These are phyloP conservation scores for Thalassiosira mediterranea DNA, from an alignment of 352 stramenopile species.

Conservation along the genomic window DNA sequence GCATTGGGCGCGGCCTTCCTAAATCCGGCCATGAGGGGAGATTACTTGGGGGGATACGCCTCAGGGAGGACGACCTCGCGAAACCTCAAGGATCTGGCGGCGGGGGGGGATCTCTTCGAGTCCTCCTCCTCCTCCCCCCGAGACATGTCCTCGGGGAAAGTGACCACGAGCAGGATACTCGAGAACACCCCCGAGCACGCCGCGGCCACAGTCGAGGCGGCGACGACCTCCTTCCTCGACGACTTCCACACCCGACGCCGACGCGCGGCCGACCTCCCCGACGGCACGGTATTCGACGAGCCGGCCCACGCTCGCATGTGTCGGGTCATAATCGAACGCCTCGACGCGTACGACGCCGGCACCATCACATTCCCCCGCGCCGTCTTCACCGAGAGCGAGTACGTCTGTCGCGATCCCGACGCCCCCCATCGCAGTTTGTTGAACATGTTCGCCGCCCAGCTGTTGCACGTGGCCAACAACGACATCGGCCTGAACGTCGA, in stretches of 20 bases:
- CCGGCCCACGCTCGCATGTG: conserved; percentile 47
- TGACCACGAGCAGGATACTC: background rate
- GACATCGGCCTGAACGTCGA: conserved; percentile 33
- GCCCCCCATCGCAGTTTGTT: conserved; percentile 35
- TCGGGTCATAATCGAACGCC: conserved; percentile 29
- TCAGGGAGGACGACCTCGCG: background rate
- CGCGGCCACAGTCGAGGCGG: background rate
- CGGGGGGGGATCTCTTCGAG: background rate
- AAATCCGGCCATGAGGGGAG: too few relatives aligned
- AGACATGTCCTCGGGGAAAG: background rate
- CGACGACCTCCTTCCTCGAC: conserved; percentile 15
- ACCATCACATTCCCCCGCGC: background rate
- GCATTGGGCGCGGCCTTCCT: background rate
- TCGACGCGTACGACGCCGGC: conserved; percentile 32
- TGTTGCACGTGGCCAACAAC: conserved; percentile 26
- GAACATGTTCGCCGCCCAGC: conserved; percentile 45
- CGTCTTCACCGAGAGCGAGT: conserved; percentile 47
- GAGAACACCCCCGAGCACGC: background rate
- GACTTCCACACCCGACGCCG: conserved; percentile 42
- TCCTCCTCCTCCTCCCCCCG: background rate
- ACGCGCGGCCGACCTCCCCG: conserved; percentile 32
- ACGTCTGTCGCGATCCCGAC: conserved; percentile 45
- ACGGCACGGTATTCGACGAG: conserved; percentile 39
- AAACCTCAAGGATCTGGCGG: too few relatives aligned
- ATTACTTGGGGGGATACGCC: too few relatives aligned